These are phyloP conservation scores for Eutypella sp. DNA, from an alignment of 2,329 filamentous ascomycete species.

Conservation along the genomic window DNA sequence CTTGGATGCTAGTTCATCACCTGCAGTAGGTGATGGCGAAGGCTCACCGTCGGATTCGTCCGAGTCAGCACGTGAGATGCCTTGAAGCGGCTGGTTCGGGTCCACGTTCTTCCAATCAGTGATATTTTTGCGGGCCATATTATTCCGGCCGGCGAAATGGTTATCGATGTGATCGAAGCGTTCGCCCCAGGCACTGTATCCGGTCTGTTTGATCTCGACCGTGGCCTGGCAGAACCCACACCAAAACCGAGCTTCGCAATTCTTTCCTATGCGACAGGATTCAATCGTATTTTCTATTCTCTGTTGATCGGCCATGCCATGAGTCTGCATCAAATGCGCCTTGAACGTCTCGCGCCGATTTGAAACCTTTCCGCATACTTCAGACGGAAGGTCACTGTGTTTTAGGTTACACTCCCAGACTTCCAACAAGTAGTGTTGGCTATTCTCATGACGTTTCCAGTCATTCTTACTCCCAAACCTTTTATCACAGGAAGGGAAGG, in stretches of 20 bases:
- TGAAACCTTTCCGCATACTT: conserved; percentile 53
- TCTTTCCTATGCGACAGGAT: conserved; percentile 56
- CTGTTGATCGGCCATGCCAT: conserved; percentile 31
- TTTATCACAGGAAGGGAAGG: conserved; percentile 63
- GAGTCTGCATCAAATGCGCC: conserved; percentile 53
- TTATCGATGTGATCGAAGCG: conserved; percentile 69
- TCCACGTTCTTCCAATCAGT: conserved; percentile 49
- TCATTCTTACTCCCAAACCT: conserved; percentile 89
- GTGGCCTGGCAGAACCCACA: conserved; percentile 73
- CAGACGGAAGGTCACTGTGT: conserved; percentile 15
- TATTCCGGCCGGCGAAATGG: conserved; percentile 55
- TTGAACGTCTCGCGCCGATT: conserved; percentile 55
- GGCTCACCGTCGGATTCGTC: conserved; percentile 12
- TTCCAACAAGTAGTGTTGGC: conserved; percentile 68
- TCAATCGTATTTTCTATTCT: conserved; percentile 41
- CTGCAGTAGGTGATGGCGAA: conserved; percentile 8
- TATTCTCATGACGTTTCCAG: conserved; percentile 86
- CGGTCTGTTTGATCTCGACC: conserved; percentile 45
- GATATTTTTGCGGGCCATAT: conserved; percentile 37
- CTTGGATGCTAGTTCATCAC: not conserved
- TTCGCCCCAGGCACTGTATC: conserved; percentile 52
- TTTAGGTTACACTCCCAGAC: conserved; percentile 63
- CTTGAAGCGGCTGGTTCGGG: conserved; percentile 12
- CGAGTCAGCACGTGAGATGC: conserved; percentile 10
- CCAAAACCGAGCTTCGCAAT: conserved; percentile 69